phyloP scores from a whole-genome alignment of 2,329 filamentous ascomycete species.

The Ophiostoma triangulosporum region DNA sequence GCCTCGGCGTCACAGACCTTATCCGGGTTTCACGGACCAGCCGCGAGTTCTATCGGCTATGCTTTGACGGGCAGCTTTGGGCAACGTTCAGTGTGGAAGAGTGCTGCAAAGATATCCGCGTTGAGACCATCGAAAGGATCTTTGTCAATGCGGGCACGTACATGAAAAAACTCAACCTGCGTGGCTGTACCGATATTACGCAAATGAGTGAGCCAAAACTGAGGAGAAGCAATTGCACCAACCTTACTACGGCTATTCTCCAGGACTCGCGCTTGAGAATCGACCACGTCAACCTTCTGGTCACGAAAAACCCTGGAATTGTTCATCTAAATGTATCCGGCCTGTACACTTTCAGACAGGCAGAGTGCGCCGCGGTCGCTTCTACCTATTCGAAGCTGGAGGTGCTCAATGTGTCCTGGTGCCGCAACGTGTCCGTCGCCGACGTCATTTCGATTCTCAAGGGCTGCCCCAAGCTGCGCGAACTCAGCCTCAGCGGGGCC shows the following conservation, averaged over 20 bases:
- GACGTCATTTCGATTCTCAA: slow-evolving; percentile 62
- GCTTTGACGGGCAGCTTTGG: slow-evolving; percentile 94
- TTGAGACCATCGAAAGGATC: slow-evolving; percentile 69
- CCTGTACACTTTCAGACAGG: slow-evolving; percentile 60
- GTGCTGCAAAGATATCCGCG: slow-evolving; percentile 80
- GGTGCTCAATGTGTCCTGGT: slow-evolving; percentile 84
- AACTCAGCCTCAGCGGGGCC: slow-evolving; percentile 72
- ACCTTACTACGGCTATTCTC: slow-evolving; percentile 74
- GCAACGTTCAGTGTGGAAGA: slow-evolving; percentile 67
- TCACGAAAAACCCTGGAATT: slow-evolving; percentile 60
- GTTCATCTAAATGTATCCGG: slow-evolving; percentile 80
- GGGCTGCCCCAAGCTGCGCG: slow-evolving; percentile 58
- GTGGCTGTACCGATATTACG: slow-evolving; percentile 80
- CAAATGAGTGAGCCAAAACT: slow-evolving; percentile 66
- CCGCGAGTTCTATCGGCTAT: slow-evolving; percentile 65
- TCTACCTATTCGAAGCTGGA: slow-evolving; percentile 70
- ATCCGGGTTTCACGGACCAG: slow-evolving; percentile 66
- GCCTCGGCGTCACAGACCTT: slow-evolving; percentile 67
- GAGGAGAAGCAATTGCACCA: slow-evolving; percentile 71
- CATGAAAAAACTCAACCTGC: slow-evolving; percentile 75
- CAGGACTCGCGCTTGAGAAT: slow-evolving; percentile 76
- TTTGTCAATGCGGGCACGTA: slow-evolving; percentile 80
- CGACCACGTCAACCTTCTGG: slow-evolving; percentile 61
- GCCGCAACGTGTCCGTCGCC: slow-evolving; percentile 62
- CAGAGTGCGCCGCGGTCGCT: too few relatives aligned